Base-by-base conservation (phyloP, 257 asterid genomes). In the Plectranthus barbatus region DNA sequence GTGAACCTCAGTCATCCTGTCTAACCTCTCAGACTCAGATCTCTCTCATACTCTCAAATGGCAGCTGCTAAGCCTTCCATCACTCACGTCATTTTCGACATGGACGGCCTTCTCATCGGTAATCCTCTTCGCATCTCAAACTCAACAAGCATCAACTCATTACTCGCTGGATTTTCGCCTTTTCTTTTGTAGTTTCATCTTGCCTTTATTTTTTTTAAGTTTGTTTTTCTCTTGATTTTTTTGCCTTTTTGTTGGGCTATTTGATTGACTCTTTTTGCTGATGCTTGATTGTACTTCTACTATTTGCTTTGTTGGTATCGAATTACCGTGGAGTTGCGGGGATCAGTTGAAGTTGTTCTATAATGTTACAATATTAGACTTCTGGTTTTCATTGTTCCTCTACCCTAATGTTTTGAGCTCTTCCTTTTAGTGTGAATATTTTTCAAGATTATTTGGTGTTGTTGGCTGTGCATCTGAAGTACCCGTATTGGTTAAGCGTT, bases 101-200 rank as follows among this genome's bases (percentile, higher is more conserved):
- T 89, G 97, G 99, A 92, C 59, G 97, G 97, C 29, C 99, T 92
- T 64, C 79, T 89, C 62, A 83, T 92, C 13, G 99, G 99, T 92
- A 80, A 55, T 50, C 64, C 53, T 74, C 63, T 7, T 7, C 62
- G 14, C 24, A 42, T 58, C 29, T 13, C n/a, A 17, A 24, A 10
- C 59, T 59, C 14, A 13, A 55, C 12, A 41, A 0, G 45, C 13
- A 9, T 17, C 11, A 18, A 18, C 7, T 24, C 13, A 56, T 56
- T 63, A 42, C 51, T 20, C 18, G 67, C 55, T 42, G 21, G 26
- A 50, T 7, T 40, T 19, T 12, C 17, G 1, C 21, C 0, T 1
- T 31, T 53, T 3, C 17, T 15, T 7, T 12, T 1, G 56, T 40
- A 23, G n/a, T 1, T 7, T 1, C 29, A n/a, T 20, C 17, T 2